These are phyloP conservation scores for Hymenoscyphus fraxineus DNA, from an alignment of 2,329 filamentous ascomycete genomes.

Conservation along the genomic window DNA sequence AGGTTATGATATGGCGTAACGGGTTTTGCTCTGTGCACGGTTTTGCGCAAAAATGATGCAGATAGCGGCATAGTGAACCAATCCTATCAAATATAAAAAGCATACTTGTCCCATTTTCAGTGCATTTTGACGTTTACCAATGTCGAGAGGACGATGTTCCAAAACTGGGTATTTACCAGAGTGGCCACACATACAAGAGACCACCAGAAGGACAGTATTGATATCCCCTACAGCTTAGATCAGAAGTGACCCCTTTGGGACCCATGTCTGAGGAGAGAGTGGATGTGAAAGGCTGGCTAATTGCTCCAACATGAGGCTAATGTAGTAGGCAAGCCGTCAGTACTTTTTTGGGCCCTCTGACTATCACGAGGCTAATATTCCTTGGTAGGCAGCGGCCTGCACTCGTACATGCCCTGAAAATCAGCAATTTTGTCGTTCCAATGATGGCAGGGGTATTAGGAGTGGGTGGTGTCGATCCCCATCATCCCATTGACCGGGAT, in stretches of 20 bases:
- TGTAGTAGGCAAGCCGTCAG: conserved; percentile 13
- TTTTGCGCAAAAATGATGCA: conserved; percentile 27
- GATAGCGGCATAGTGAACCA: conserved; percentile 32
- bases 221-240: conserved; percentile 3
- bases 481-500: conserved; percentile 6
- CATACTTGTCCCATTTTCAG: conserved; percentile 15
- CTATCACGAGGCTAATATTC: conserved; percentile 16
- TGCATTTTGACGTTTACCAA: neutral
- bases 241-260: conserved; percentile 18
- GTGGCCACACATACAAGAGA: neutral
- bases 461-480: conserved; percentile 14
- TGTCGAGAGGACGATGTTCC: neutral
- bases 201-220: neutral
- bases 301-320: conserved; percentile 9
- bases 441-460: neutral
- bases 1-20: conserved; percentile 33
- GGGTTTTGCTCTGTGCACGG: conserved; percentile 29
- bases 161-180: neutral
- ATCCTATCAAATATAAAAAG: conserved; percentile 31
- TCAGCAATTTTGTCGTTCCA: neutral
- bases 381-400: conserved; percentile 1
- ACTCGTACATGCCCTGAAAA: conserved; percentile 6
- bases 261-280: conserved; percentile 6
- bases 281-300: conserved; percentile 1
- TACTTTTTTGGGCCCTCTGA: conserved; percentile 14